phyloP scores from a whole-genome alignment of 306 rosid genomes.

The Dalbergia oliveri region DNA sequence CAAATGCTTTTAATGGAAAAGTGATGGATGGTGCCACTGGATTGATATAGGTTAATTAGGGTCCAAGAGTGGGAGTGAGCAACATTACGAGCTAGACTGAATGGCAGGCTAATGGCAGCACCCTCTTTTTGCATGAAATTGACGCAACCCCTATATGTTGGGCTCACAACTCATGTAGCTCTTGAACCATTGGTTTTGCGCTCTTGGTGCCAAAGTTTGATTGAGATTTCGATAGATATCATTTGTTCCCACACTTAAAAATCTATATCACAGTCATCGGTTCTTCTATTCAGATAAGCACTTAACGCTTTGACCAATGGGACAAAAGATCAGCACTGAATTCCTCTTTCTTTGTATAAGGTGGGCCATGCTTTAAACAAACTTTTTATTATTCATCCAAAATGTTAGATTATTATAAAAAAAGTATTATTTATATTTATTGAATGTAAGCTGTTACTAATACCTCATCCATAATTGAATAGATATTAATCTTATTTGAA shows the following conservation, averaged over 20 bases:
- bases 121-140: conserved; percentile 50
- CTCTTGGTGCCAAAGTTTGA: conserved; percentile 11
- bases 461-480: too few relatives aligned
- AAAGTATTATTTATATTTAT: too few relatives aligned
- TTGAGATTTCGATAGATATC: not conserved
- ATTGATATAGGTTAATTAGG: conserved; percentile 32
- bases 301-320: conserved; percentile 29
- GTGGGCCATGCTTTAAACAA: conserved; percentile 25
- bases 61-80: conserved; percentile 19
- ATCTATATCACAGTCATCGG: conserved; percentile 31
- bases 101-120: conserved; percentile 10
- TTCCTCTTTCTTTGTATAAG: not conserved
- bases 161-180: conserved; percentile 37
- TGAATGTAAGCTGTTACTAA: too few relatives aligned
- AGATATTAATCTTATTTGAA: too few relatives aligned
- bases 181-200: conserved; percentile 41
- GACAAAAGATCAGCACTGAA: not conserved
- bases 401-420: not conserved
- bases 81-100: not conserved
- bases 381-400: not conserved
- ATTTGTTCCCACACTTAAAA: conserved; percentile 12
- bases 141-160: conserved; percentile 40
- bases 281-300: conserved; percentile 39
- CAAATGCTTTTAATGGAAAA: conserved; percentile 50
- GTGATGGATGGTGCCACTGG: conserved; percentile 42